phyloP scores from a whole-genome alignment of 768 basidiomycete species.

The Stropharia rugosoannulata region DNA sequence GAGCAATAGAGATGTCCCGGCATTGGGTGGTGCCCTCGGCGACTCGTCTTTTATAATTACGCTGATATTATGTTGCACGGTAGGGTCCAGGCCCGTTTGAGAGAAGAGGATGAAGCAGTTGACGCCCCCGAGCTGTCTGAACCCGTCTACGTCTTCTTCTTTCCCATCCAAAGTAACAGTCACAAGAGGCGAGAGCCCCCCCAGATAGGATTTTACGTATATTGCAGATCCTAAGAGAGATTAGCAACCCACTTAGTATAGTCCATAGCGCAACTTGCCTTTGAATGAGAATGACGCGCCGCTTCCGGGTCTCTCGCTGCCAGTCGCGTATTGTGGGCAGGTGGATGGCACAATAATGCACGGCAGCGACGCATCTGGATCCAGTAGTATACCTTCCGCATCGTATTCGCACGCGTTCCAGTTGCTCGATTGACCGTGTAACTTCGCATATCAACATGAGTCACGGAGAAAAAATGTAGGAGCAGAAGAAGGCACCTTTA shows the following conservation, averaged over 20 bases:
- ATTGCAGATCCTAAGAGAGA: not conserved
- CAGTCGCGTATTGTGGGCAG: not conserved
- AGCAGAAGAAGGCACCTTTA: not conserved
- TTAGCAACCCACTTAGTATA: not conserved
- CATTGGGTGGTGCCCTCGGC: not conserved
- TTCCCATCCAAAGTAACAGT: conserved; percentile 1
- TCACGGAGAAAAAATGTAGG: not conserved
- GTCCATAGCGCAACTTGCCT: not conserved
- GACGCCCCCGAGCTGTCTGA: not conserved
- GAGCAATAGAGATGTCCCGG: not conserved
- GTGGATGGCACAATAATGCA: not conserved
- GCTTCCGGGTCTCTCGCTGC: not conserved
- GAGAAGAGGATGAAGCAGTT: not conserved
- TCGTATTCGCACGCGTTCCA: not conserved
- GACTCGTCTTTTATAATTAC: not conserved
- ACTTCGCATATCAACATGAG: not conserved
- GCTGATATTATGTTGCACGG: not conserved
- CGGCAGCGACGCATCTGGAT: not conserved
- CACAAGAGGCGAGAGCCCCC: not conserved
- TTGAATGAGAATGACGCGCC: conserved; percentile 4
- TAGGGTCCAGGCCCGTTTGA: conserved; percentile 2
- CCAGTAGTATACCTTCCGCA: not conserved
- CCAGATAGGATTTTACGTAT: conserved; percentile 1
- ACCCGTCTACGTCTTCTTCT: not conserved
- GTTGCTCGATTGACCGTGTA: not conserved